phyloP scores from a whole-genome alignment of 2,329 filamentous ascomycete species.

The Malbranchea zuffiana region DNA sequence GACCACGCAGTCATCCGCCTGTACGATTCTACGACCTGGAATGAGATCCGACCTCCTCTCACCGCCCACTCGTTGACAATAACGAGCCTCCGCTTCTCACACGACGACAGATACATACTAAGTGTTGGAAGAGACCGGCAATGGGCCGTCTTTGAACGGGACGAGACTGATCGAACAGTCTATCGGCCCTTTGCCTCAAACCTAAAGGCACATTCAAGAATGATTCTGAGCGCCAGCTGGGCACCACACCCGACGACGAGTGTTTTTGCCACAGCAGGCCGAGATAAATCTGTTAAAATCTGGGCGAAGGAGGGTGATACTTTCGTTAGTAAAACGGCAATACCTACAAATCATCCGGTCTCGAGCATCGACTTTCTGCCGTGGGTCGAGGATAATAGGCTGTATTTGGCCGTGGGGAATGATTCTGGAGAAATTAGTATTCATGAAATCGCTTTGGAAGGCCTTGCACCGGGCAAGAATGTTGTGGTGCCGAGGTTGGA shows the following conservation, averaged over 20 bases:
- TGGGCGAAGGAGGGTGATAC: conserved; percentile 43
- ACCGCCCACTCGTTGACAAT: conserved; percentile 80
- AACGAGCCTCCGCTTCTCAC: conserved; percentile 68
- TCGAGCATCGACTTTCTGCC: conserved; percentile 60
- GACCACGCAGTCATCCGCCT: conserved; percentile 91
- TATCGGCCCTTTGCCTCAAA: conserved; percentile 57
- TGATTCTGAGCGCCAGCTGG: conserved; percentile 88
- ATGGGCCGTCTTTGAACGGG: conserved; percentile 69
- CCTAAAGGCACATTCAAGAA: conserved; percentile 76
- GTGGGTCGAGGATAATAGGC: conserved; percentile 18
- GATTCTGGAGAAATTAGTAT: conserved; percentile 39
- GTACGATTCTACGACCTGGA: conserved; percentile 79
- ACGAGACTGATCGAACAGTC: conserved; percentile 24
- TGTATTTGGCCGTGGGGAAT: conserved; percentile 37
- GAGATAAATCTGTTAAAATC: conserved; percentile 74
- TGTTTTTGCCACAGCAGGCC: conserved; percentile 74
- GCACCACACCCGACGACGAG: conserved; percentile 41
- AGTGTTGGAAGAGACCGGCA: conserved; percentile 87
- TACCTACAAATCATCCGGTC: conserved; percentile 50
- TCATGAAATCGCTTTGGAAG: conserved; percentile 28
- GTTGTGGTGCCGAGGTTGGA: conserved; percentile 28
- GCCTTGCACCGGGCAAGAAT: conserved; percentile 21
- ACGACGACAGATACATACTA: conserved; percentile 61
- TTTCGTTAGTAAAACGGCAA: conserved; percentile 44
- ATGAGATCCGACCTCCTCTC: conserved; percentile 72